Base-by-base conservation (phyloP, 345 rosid species). In the Cardamine occulta region DNA sequence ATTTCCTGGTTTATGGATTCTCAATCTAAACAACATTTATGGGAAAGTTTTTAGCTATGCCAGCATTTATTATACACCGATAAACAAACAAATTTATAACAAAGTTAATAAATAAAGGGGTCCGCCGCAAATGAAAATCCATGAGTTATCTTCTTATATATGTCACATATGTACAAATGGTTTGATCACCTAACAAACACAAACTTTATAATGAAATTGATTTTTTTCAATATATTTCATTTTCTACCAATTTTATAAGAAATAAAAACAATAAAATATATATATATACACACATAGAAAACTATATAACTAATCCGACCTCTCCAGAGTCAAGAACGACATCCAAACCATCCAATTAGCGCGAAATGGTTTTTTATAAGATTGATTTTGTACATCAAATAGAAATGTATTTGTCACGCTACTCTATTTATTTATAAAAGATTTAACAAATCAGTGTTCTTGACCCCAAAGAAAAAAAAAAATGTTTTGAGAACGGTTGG, bases 131-230 rank as follows among this genome's bases (percentile, higher is more conserved):
- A 59, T 1, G 4, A 23, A 12, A 42, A 8, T 3, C 6, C 54
- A 63, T 42, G 26, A 18, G 54, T 31, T 40, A 63, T 42, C 45
- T 54, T 42, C 4, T 64, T 34, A 54, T 19, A 9, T 63, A 69
- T 51, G 28, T 24, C 28, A 24, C 18, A 13, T 1, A 15, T 35
- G 1, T 17, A 11, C 26, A 60, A 8, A 61, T 24, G 15, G 28
- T 61, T 60, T 72, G 61, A 51, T 49, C 75, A 61, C 60, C 61
- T 72, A 49, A 61, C 59, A 15, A 18, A 34, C 14, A 59, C 49
- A 60, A 34, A 52, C 23, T 18, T 63, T 6, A 12, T 28, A 63
- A 51, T 62, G 11, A 62, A 24, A 26, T 18, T 48, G 9, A 61
- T 44, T 29, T 42, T 31, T 42, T 28, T 13, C 63, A 26, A 0